A percentile compares a stretch with the other conserved stretches of the same genome.
Conservation (phyloP, 495 filamentous ascomycete species). For the Aspergillus indologenus region DNA sequence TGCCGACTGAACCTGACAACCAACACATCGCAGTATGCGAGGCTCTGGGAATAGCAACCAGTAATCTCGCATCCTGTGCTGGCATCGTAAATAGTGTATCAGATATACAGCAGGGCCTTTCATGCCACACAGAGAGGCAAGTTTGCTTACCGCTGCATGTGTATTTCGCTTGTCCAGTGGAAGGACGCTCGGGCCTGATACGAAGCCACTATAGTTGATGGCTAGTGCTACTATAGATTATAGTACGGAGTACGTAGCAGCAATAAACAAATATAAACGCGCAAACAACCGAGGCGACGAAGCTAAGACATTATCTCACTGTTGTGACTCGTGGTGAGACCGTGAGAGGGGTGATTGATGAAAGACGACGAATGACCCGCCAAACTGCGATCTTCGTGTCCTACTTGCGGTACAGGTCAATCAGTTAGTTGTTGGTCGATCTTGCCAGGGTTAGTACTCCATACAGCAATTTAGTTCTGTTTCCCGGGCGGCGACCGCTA, state of each 20-base stretch:
- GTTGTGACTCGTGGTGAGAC: neutral
- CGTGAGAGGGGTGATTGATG: no score
- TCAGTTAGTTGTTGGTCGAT: conserved; percentile 5
- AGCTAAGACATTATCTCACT: neutral
- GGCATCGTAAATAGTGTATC: conserved; percentile 2
- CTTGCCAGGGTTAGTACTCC: conserved; percentile 11
- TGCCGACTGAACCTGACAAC: neutral
- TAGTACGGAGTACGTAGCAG: no score
- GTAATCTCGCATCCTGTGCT: neutral
- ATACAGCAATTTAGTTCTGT: conserved; percentile 2
- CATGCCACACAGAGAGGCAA: neutral
- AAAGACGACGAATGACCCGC: neutral
- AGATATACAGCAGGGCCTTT: no score
- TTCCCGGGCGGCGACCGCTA: conserved; percentile 20
- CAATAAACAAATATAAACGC: neutral
- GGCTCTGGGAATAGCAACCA: conserved; percentile 3
- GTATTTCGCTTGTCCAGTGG: neutral
- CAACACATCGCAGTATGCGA: conserved; percentile 10
- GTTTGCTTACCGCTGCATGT: no score
- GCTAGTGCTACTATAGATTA: neutral
- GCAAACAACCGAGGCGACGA: neutral
- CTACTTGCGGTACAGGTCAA: no score
- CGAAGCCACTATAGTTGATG: neutral
- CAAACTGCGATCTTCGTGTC: neutral
- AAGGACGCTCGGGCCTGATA: conserved; percentile 20